Percentiles rank a stretch among this genome's conserved stretches.
Evolutionary conservation across 352 stramenopile genomes (phyloP).

Genomic region (Pythium utonaiense): DNA sequence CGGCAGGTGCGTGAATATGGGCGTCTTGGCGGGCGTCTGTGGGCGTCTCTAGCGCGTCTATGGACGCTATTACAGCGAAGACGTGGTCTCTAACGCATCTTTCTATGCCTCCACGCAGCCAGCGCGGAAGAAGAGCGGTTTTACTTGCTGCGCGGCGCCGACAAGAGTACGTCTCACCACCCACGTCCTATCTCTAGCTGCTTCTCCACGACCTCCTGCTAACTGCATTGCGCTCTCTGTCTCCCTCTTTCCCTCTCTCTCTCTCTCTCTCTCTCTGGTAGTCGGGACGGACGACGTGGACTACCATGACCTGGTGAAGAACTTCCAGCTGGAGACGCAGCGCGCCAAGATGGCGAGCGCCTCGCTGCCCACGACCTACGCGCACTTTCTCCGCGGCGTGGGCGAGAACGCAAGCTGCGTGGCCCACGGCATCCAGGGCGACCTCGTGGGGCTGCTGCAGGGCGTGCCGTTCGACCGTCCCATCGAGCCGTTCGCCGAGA

Average conservation of each 20-base stretch:
- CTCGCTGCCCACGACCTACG: constrained; percentile 61
- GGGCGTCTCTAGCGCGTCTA: background rate
- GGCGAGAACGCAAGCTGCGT: constrained; percentile 37
- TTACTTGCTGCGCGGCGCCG: constrained; percentile 52
- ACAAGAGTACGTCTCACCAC: constrained; percentile 46
- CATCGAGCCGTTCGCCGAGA: constrained; percentile 71
- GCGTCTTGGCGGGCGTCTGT: background rate
- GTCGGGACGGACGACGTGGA: constrained; percentile 61
- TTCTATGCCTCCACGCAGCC: constrained; percentile 10
- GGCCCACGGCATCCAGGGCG: constrained; percentile 36
- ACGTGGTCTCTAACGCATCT: background rate
- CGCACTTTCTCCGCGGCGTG: constrained; percentile 68
- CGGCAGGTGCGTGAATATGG: constrained; percentile 9
- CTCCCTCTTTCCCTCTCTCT: background rate
- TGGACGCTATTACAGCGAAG: background rate
- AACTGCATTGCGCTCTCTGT: too few relatives aligned
- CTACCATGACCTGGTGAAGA: constrained; percentile 54
- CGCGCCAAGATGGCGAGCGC: constrained; percentile 56
- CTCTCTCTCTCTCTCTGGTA: constrained; percentile 19
- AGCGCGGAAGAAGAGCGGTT: constrained; percentile 39
- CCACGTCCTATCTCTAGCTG: background rate
- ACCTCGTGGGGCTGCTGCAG: constrained; percentile 57
- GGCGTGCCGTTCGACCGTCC: constrained; percentile 76
- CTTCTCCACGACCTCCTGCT: background rate
- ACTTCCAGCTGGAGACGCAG: constrained; percentile 64